Conservation (phyloP, 2,329 filamentous ascomycete species). For the Pleurostoma richardsiae region DNA sequence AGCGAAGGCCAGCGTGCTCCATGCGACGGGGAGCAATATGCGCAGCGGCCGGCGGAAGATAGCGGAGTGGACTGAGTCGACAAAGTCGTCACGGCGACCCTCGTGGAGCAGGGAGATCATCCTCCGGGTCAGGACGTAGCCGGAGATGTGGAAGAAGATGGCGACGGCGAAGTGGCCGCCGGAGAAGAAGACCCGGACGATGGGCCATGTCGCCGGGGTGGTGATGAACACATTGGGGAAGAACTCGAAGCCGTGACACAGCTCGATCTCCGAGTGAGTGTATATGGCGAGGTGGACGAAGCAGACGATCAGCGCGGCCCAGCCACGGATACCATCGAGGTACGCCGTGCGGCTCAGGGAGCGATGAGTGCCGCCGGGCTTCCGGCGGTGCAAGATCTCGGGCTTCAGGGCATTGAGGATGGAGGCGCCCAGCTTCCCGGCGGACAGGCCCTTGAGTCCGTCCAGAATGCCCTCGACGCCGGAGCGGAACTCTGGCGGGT, state of each 20-base stretch:
- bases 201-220: slow-evolving; percentile 2
- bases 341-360: slow-evolving; percentile 2
- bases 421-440: too few species aligned
- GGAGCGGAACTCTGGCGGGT: too few species aligned
- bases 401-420: too few species aligned
- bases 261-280: background rate
- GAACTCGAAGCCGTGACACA: background rate
- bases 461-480: too few species aligned
- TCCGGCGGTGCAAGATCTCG: too few species aligned
- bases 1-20: slow-evolving; percentile 2
- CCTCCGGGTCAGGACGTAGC: slow-evolving; percentile 4
- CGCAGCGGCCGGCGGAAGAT: slow-evolving; percentile 4
- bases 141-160: slow-evolving; percentile 5
- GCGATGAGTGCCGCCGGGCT: too few species aligned
- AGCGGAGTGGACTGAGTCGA: slow-evolving; percentile 1
- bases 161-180: slow-evolving; percentile 4
- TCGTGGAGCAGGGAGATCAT: background rate
- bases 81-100: slow-evolving; percentile 1
- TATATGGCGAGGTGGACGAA: slow-evolving; percentile 3
- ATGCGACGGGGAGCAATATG: slow-evolving; percentile 1
- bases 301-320: slow-evolving; percentile 4
- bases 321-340: slow-evolving; percentile 4
- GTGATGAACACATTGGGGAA: background rate
- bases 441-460: too few species aligned
- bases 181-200: slow-evolving; percentile 3